Evolutionary conservation across 2,329 filamentous ascomycete genomes (phyloP), one percentile per base, ranked within the genome.

Genomic region (Hypoxylon sp.): DNA sequence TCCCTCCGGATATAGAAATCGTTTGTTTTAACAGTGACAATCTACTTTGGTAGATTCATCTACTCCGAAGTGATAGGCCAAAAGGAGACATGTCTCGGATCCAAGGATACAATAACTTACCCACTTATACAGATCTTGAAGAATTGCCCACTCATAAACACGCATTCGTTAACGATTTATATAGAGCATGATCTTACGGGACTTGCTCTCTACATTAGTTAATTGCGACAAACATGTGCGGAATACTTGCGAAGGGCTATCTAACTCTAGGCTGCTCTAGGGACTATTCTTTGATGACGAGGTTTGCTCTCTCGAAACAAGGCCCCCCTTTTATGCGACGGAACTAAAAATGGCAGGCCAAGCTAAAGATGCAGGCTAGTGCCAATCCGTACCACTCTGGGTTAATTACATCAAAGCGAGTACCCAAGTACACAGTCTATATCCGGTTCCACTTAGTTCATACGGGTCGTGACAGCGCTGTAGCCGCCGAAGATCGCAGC

Each of bases 401-500:
- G 63, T 66, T 66, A 68, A 61, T 58, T 45, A 37, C 30, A 48
- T 54, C 37, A 34, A 55, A 50, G 59, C 29, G 29, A 27, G 41
- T 56, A 56, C 9, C 21, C 29, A 59, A 37, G 55, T 68, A 72
- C 66, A 63, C 70, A 68, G 67, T 71, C 65, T 70, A 63, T 62
- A 67, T 63, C 65, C 56, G 65, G 61, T 27, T 70, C 66, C 70
- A 70, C 63, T 61, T 63, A 67, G 67, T 62, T 29, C n/a, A 55
- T 63, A 64, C 68, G 67, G 65, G 64, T 68, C 63, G 60, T 62
- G 54, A 68, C 65, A 68, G 62, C 57, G 67, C 63, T 69, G 70
- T 73, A 73, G 71, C 72, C 71, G 73, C 73, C 73, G 66, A 73
- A 71, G 65, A 73, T 69, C 70, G 72, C 67, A 68, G 63, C 61